Evolutionary conservation across 1,139 yeast genomes (phyloP), one percentile per base, ranked within the genome.

Genomic region (Geotrichum histeridarum): DNA sequence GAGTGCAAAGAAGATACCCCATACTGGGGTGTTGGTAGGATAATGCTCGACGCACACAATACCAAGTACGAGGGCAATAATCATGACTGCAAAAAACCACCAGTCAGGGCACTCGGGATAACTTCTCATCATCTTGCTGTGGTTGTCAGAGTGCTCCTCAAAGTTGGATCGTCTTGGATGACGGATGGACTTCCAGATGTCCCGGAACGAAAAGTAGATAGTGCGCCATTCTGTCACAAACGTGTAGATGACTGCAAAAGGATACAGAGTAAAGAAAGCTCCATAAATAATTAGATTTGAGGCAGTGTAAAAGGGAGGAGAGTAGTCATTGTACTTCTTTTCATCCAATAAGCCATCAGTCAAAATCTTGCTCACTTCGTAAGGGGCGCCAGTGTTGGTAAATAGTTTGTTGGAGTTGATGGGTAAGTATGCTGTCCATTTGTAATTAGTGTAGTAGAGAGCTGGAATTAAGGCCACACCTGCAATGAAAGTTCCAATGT

Each of bases 31-130:
- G 51, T 70, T 64, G 2, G 75, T 68, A 11, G 69, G 74, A 66
- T 76, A 60, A 77, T 78, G 60, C 59, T 77, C 66, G 18, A 81
- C 74, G 61, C 56, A 78, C 66, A 77, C 57, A 39, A 81, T 74
- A 15, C 78, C 83, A 53, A 81, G 69, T 4, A 72, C 75, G 4
- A 81, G 61, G 2, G 84, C 73, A 37, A 76, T 59, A 8, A 77
- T 56, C 57, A 82, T 68, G 22, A 82, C 72, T 8, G 68, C 54
- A 32, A 78, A 61, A 61, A 77, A 82, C 75, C 80, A 79, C 79
- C 79, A 78, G 57, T 80, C 83, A 14, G 87, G 86, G 36, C 81
- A 85, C 61, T 82, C 86, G 41, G 72, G 73, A 63, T 79, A 80
- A 30, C 66, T 68, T 36, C 70, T 57, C 82, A 80, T 79, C 80